Evolutionary conservation across 306 rosid species (phyloP), one percentile per base, ranked within the genome.

Genomic region (Senna siamea): DNA sequence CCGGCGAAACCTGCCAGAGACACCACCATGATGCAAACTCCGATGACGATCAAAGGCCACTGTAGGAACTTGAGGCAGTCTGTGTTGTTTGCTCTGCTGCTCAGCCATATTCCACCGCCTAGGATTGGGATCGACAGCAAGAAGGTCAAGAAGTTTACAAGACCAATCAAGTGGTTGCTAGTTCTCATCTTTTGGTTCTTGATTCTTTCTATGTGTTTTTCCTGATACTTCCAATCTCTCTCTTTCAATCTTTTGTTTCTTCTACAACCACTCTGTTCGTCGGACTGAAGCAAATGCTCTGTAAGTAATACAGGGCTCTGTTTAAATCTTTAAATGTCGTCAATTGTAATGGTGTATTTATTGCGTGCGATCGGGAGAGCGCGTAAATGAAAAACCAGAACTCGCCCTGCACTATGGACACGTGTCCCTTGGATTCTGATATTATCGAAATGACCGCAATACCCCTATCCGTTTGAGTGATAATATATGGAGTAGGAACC

Each of bases 41-140:
- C 97, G 51, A 94, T 87, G 13, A 84, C 47, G 71, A 94, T 91
- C 20, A 94, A n/a, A 0, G 99, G 99, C 99, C 99, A 94, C 70
- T 94, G 99, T 0, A 94, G 99, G 80, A 94, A 94, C 76, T 83
- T 85, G 32, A 94, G 89, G 72, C 99, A 94, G 72, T 94, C 99
- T 0, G 96, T 87, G 92, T 84, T 94, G 95, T 87, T 91, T 54
- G 99, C 96, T 7, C 97, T 66, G 83, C 91, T 80, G 88, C 95
- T 91, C 20, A 94, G 90, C 99, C 99, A 94, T 57, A 92, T 85
- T 0, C 97, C 99, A 0, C 99, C 99, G 0, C 90, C 97, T 0
- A 94, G 82, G 71, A 94, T 94, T 20, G 99, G 99, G 55, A 94
- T 68, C 10, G 99, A 94, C 1, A 94, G 87, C 17, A 94, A 76